Conservation (phyloP, 2,329 filamentous ascomycete genomes). For the Ceratocystis papillata region DNA sequence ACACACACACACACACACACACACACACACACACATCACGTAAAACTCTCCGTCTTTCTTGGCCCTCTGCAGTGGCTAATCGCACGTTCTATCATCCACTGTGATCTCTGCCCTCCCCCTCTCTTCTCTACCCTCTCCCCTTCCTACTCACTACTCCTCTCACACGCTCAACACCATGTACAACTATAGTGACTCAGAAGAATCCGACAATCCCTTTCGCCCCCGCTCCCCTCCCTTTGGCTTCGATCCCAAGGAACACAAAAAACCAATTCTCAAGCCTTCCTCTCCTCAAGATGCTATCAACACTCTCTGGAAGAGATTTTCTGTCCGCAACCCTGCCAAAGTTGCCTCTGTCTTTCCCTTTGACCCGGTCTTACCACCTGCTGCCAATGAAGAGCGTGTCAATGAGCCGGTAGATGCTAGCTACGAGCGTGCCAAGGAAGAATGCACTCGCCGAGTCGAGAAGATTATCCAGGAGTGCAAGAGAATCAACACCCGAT, state of each 20-base stretch:
- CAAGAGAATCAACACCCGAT: slow-evolving; percentile 65
- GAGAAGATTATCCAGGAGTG: slow-evolving; percentile 55
- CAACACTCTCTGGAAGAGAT: slow-evolving; percentile 55
- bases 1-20: not conserved
- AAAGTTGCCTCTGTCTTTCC: slow-evolving; percentile 56
- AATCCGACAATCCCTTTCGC: slow-evolving; percentile 39
- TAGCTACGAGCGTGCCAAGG: slow-evolving; percentile 53
- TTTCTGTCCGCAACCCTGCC: slow-evolving; percentile 48
- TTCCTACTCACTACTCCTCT: not conserved
- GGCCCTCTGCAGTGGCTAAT: not conserved
- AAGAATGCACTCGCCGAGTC: slow-evolving; percentile 53
- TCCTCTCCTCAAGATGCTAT: slow-evolving; percentile 54
- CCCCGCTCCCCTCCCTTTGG: slow-evolving; percentile 31
- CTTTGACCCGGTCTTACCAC: slow-evolving; percentile 48
- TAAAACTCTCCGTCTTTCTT: not conserved
- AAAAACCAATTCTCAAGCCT: slow-evolving; percentile 49
- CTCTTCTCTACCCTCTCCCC: not conserved
- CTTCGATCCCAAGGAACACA: slow-evolving; percentile 32
- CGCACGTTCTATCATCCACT: no score
- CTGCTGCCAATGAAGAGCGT: slow-evolving; percentile 37
- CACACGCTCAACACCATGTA: slow-evolving; percentile 29
- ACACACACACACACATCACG: not conserved
- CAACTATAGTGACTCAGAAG: slow-evolving; percentile 42
- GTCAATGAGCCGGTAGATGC: slow-evolving; percentile 50
- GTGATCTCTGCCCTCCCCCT: no score